Percentiles rank a stretch among this genome's conserved stretches.
phyloP scores from a whole-genome alignment of 306 rosid species.

The Gleditsia sinensis region DNA sequence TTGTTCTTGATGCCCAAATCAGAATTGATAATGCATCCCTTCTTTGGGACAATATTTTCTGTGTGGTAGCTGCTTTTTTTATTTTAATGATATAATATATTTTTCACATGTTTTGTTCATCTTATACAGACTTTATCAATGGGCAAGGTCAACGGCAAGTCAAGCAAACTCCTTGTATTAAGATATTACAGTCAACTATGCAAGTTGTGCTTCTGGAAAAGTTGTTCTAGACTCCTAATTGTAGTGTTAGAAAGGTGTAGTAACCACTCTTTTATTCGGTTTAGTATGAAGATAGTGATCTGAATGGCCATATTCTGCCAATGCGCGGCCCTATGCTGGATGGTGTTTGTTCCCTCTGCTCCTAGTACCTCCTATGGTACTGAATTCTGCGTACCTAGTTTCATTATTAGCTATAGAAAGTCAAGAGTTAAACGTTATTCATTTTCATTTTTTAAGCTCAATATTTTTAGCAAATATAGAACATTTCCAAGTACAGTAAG shows the following conservation, averaged over 20 bases:
- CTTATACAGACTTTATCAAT: slow-evolving; percentile 25
- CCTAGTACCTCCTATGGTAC: neutral
- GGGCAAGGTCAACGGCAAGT: slow-evolving; percentile 17
- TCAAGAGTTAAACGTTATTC: neutral
- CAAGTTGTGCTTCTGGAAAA: slow-evolving; percentile 11
- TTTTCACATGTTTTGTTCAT: slow-evolving; percentile 8
- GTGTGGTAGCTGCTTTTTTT: neutral
- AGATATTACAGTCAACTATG: slow-evolving; percentile 10
- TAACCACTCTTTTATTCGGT: neutral
- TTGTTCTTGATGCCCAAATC: slow-evolving; percentile 6
- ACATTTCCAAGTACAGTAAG: neutral
- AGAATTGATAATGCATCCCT: slow-evolving; percentile 8
- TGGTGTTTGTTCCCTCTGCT: neutral
- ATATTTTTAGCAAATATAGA: neutral
- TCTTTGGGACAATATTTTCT: neutral
- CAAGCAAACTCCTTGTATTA: slow-evolving; percentile 5
- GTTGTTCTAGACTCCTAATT: slow-evolving; percentile 23
- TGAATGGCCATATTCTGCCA: neutral
- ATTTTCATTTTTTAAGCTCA: neutral
- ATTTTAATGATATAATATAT: neutral
- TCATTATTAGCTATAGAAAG: neutral
- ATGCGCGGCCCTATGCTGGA: neutral
- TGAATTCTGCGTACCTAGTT: neutral
- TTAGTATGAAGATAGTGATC: neutral
- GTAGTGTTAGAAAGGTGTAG: neutral